Percentiles rank a stretch among this genome's conserved stretches.
Evolutionary conservation across 257 asterid genomes (phyloP).

Genomic region (Phtheirospermum japonicum): DNA sequence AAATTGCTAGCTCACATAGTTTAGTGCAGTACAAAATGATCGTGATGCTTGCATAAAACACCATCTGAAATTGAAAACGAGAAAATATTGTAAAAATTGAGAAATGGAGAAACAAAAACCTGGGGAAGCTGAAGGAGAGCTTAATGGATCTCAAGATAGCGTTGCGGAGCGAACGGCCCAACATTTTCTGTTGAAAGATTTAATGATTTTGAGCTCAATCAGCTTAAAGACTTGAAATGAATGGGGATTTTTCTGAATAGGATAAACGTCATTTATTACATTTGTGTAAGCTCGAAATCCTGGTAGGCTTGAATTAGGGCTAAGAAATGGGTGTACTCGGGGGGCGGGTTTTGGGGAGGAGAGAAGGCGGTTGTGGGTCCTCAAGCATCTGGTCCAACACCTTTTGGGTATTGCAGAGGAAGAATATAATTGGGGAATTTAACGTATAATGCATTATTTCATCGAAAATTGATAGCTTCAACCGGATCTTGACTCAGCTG

Average conservation of each 20-base stretch:
- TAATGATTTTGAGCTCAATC: constrained; percentile 26
- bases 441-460: too few relatives aligned
- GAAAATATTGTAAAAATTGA: neutral
- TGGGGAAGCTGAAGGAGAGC: constrained; percentile 62
- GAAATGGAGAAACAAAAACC: constrained; percentile 38
- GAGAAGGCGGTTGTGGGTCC: too few relatives aligned
- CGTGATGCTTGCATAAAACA: constrained; percentile 56
- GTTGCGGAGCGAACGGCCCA: constrained; percentile 68
- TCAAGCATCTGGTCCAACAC: too few relatives aligned
- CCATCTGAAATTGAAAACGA: constrained; percentile 3
- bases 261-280: too few relatives aligned
- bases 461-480: too few relatives aligned
- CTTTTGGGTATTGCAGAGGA: too few relatives aligned
- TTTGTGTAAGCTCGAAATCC: too few relatives aligned
- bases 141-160: constrained; percentile 72
- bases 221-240: constrained; percentile 9
- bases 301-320: too few relatives aligned
- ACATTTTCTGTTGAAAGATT: constrained; percentile 49
- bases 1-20: constrained; percentile 56
- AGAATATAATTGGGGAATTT: too few relatives aligned
- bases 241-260: constrained; percentile 20
- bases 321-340: too few relatives aligned
- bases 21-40: constrained; percentile 79
- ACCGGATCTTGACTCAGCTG: too few relatives aligned
- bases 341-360: too few relatives aligned